phyloP scores from a whole-genome alignment of 2,329 filamentous ascomycete species.

The Clarireedia monteithiana region DNA sequence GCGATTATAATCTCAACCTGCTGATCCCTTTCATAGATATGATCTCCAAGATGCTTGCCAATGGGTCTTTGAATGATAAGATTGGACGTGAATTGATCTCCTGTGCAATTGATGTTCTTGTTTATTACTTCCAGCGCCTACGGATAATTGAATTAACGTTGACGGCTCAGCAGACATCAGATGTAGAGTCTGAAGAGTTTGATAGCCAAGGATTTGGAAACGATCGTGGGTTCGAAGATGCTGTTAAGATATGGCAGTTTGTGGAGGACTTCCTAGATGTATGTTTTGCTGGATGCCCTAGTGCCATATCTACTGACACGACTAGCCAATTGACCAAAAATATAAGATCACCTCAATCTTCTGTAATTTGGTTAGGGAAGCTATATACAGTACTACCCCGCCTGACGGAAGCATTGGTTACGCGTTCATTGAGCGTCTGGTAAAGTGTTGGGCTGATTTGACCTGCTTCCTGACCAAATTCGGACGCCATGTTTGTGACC shows the following conservation, averaged over 20 bases:
- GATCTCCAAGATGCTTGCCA: constrained; percentile 4
- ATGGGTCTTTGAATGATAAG: constrained; percentile 3
- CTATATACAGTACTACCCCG: constrained; percentile 8
- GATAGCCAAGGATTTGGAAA: constrained; percentile 21
- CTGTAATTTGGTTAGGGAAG: constrained; percentile 8
- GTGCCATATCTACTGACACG: constrained; percentile 9
- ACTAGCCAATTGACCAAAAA: constrained; percentile 16
- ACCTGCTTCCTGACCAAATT: constrained; percentile 18
- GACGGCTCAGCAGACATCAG: constrained; percentile 4
- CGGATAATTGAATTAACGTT: constrained; percentile 12
- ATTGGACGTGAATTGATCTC: constrained; percentile 4
- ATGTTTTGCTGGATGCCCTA: not conserved
- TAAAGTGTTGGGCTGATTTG: constrained; percentile 16
- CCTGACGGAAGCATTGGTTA: not conserved
- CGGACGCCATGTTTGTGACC: constrained; percentile 14
- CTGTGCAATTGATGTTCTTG: constrained; percentile 1
- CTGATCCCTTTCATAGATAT: constrained; percentile 8
- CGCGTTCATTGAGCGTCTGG: constrained; percentile 7
- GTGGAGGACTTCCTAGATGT: constrained; percentile 18
- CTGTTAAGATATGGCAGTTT: constrained; percentile 17
- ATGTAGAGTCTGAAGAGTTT: constrained; percentile 8
- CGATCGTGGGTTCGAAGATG: constrained; percentile 15
- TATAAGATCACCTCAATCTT: constrained; percentile 12
- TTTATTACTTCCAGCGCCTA: not conserved
- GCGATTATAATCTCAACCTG: not conserved